Conservation (phyloP, 2,329 filamentous ascomycete genomes). For the Penicillium decumbens region DNA sequence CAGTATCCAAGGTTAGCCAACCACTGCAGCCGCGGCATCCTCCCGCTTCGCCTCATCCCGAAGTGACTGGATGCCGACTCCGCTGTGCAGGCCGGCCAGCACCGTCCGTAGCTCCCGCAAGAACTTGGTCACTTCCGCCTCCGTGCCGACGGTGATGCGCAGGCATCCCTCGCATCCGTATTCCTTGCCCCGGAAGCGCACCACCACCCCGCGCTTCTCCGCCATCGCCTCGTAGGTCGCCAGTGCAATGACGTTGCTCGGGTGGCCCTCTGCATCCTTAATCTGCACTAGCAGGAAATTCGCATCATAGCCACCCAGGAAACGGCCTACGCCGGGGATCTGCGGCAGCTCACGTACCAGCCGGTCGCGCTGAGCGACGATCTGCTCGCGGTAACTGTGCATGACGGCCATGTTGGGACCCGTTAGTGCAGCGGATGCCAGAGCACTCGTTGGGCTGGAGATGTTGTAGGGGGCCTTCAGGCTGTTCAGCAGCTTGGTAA, state of each 20-base stretch:
- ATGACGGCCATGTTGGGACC: conserved; percentile 66
- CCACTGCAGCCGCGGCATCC: conserved; percentile 37
- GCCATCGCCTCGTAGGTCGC: conserved; percentile 80
- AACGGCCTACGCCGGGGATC: conserved; percentile 71
- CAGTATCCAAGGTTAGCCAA: conserved; percentile 10
- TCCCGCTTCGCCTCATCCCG: conserved; percentile 46
- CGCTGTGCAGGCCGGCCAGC: conserved; percentile 47
- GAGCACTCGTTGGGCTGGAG: conserved; percentile 75
- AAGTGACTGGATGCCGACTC: conserved; percentile 30
- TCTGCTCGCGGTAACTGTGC: conserved; percentile 62
- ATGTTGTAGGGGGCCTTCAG: conserved; percentile 97
- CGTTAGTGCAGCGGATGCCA: conserved; percentile 70
- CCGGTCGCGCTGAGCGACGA: conserved; percentile 72
- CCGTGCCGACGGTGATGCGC: conserved; percentile 87
- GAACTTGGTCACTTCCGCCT: conserved; percentile 76
- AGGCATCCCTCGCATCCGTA: conserved; percentile 82
- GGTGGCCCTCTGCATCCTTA: conserved; percentile 62
- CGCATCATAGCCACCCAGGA: conserved; percentile 72
- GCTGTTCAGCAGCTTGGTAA: conserved; percentile 78
- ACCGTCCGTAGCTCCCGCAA: conserved; percentile 60
- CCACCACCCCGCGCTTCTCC: conserved; percentile 81
- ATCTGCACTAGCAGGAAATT: conserved; percentile 94
- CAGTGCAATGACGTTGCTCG: conserved; percentile 73
- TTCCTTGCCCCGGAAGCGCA: conserved; percentile 90
- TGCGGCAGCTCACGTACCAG: conserved; percentile 67